Percentiles rank a stretch among this genome's conserved stretches.
Evolutionary conservation across 441 rosid genomes (phyloP).

Genomic region (Gossypium lobatum): DNA sequence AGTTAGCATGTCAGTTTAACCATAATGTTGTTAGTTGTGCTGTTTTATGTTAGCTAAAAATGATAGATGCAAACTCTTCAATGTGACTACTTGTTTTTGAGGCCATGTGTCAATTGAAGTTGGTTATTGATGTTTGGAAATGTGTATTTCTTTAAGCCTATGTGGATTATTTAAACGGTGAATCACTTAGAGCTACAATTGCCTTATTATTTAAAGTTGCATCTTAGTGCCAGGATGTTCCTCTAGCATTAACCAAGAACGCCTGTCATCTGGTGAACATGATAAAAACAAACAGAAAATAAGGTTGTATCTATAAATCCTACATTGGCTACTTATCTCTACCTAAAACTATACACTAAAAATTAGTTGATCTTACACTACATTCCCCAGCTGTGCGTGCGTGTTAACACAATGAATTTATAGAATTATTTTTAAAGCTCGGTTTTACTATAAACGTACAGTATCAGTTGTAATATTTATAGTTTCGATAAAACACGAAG

Average conservation of each 20-base stretch:
- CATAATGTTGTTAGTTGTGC: constrained; percentile 81
- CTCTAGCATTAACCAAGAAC: constrained; percentile 63
- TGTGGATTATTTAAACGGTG: constrained; percentile 65
- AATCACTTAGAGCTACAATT: constrained; percentile 69
- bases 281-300: constrained; percentile 10
- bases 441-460: too few relatives aligned
- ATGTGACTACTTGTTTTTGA: constrained; percentile 71
- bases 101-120: constrained; percentile 80
- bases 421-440: too few relatives aligned
- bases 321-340: too few relatives aligned
- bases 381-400: too few relatives aligned
- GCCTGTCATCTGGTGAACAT: constrained; percentile 58
- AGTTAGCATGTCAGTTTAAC: constrained; percentile 86
- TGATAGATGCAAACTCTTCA: constrained; percentile 79
- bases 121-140: constrained; percentile 83
- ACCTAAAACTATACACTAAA: too few relatives aligned
- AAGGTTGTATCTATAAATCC: too few relatives aligned
- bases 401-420: too few relatives aligned
- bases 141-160: constrained; percentile 55
- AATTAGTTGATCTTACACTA: too few relatives aligned
- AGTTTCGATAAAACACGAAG: too few relatives aligned
- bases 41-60: constrained; percentile 75
- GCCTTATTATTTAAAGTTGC: constrained; percentile 85
- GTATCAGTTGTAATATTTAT: too few relatives aligned
- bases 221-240: constrained; percentile 80